Percentiles rank a stretch among this genome's conserved stretches.
phyloP scores from a whole-genome alignment of 2,329 filamentous ascomycete genomes.

The Beauveria pseudobassiana region DNA sequence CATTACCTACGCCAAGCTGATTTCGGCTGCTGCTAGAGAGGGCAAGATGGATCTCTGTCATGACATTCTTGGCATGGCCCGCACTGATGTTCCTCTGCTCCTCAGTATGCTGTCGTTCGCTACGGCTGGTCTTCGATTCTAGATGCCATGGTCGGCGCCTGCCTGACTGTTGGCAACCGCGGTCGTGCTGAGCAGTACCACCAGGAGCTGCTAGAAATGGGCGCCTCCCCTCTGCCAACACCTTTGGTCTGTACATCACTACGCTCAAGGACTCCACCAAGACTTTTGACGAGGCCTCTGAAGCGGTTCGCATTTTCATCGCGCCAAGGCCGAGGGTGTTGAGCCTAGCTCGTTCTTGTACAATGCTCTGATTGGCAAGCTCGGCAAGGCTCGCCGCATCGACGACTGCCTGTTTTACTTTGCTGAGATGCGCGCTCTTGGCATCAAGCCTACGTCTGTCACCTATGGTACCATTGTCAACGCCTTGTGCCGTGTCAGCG shows the following conservation, averaged over 20 bases:
- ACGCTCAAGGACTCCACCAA: slow-evolving; percentile 94
- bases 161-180: slow-evolving; percentile 74
- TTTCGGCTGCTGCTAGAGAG: slow-evolving; percentile 79
- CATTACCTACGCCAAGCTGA: slow-evolving; percentile 94
- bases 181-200: slow-evolving; percentile 78
- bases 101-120: slow-evolving; percentile 78
- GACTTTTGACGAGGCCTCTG: slow-evolving; percentile 94
- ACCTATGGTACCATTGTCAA: slow-evolving; percentile 99
- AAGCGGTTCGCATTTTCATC: slow-evolving; percentile 97
- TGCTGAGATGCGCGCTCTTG: slow-evolving; percentile 87
- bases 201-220: slow-evolving; percentile 84
- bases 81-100: slow-evolving; percentile 77
- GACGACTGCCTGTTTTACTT: slow-evolving; percentile 99
- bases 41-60: slow-evolving; percentile 74
- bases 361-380: slow-evolving; percentile 95
- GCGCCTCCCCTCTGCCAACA: slow-evolving; percentile 88
- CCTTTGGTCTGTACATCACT: slow-evolving; percentile 98
- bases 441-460: slow-evolving; percentile 91
- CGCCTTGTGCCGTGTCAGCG: slow-evolving; percentile 90
- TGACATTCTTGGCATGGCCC: slow-evolving; percentile 84
- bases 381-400: slow-evolving; percentile 94
- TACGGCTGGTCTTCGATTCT: slow-evolving; percentile 96
- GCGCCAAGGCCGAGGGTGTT: slow-evolving; percentile 86
- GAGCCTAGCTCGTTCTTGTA: slow-evolving; percentile 96
- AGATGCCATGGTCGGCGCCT: slow-evolving; percentile 93